These are phyloP conservation scores for Aaosphaeria pasadenensis DNA, from an alignment of 2,329 filamentous ascomycete genomes.

Conservation along the genomic window DNA sequence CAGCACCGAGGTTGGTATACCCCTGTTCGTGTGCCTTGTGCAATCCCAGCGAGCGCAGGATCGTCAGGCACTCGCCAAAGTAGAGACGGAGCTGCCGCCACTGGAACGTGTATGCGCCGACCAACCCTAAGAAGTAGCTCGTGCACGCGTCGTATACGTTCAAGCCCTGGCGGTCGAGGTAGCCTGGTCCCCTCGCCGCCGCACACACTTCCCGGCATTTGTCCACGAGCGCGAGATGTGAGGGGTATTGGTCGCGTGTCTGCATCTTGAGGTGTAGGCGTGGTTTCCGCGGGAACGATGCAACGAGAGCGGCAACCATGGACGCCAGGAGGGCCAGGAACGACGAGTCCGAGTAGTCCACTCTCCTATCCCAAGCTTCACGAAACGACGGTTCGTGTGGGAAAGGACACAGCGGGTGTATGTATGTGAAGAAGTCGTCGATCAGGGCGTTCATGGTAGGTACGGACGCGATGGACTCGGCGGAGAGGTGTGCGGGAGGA, in stretches of 20 bases:
- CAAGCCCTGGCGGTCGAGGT: constrained; percentile 53
- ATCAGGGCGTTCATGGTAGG: constrained; percentile 66
- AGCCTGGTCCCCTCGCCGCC: constrained; percentile 60
- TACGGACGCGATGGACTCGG: constrained; percentile 70
- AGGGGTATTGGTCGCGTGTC: constrained; percentile 64
- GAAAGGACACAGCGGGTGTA: constrained; percentile 73
- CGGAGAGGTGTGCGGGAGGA: constrained; percentile 46
- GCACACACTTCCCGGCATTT: constrained; percentile 69
- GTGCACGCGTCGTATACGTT: constrained; percentile 65
- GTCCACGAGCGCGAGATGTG: constrained; percentile 66
- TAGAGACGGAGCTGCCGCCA: constrained; percentile 67
- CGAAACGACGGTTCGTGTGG: constrained; percentile 77
- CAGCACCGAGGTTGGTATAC: constrained; percentile 36
- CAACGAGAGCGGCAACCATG: constrained; percentile 71
- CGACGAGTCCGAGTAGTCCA: constrained; percentile 63
- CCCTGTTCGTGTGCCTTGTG: constrained; percentile 52
- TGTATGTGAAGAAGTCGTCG: constrained; percentile 81
- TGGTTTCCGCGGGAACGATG: constrained; percentile 72
- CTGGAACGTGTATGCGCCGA: constrained; percentile 65
- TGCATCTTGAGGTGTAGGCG: constrained; percentile 67
- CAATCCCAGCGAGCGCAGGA: constrained; percentile 66
- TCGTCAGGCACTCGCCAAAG: constrained; percentile 68
- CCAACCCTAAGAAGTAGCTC: constrained; percentile 71
- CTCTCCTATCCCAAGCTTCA: constrained; percentile 62
- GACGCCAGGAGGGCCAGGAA: constrained; percentile 71